Evolutionary conservation across 345 rosid species (phyloP).

Genomic region (Hibiscus trionum): DNA sequence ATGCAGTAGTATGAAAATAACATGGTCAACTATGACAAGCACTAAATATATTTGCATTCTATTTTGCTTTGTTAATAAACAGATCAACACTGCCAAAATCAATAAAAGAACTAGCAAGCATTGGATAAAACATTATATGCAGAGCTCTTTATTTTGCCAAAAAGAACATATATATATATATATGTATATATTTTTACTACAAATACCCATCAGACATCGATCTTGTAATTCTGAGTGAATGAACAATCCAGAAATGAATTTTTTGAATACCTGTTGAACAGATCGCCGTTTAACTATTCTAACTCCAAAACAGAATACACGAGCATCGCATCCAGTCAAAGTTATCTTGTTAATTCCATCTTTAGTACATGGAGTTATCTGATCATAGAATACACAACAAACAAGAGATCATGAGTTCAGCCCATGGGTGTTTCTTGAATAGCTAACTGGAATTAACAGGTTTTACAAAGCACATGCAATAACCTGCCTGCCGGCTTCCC

Average conservation of each 20-base stretch:
- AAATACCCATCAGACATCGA: neutral
- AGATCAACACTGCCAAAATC: neutral
- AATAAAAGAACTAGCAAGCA: neutral
- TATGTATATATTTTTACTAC: neutral
- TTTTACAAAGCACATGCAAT: neutral
- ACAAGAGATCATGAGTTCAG: neutral
- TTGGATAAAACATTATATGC: neutral
- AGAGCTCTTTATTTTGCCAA: neutral
- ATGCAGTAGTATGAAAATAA: neutral
- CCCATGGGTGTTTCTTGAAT: neutral
- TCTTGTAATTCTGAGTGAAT: neutral
- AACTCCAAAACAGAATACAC: constrained; percentile 82
- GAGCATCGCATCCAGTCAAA: constrained; percentile 77
- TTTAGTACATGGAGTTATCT: constrained; percentile 64
- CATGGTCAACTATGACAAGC: neutral
- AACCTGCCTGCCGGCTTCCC: neutral
- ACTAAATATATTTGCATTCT: neutral
- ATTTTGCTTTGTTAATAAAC: neutral
- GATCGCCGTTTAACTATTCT: constrained; percentile 71
- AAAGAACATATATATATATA: neutral
- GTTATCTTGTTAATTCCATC: constrained; percentile 82
- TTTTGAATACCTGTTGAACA: constrained; percentile 60
- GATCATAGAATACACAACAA: constrained; percentile 15
- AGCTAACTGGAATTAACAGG: neutral
- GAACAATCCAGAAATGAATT: neutral